Conservation (phyloP, 2,329 filamentous ascomycete genomes). For the Penicillium sp. region DNA sequence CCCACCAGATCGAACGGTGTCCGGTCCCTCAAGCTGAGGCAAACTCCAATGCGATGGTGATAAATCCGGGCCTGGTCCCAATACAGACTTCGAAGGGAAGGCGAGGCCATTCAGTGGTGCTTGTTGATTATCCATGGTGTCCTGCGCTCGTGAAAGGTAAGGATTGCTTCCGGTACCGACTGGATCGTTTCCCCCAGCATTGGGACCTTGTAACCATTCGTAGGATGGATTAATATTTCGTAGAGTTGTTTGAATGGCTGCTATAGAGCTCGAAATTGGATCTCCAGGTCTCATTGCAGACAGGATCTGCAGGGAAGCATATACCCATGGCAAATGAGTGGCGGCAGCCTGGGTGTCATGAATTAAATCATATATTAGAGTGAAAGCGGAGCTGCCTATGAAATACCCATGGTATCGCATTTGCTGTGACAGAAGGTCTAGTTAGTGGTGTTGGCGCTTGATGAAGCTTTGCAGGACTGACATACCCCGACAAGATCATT, state of each 20-base stretch:
- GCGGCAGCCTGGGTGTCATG: slow-evolving; percentile 39
- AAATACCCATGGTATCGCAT: slow-evolving; percentile 49
- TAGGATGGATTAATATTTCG: slow-evolving; percentile 33
- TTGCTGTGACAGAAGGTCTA: slow-evolving; percentile 31
- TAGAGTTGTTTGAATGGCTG: slow-evolving; percentile 34
- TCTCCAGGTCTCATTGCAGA: slow-evolving; percentile 37
- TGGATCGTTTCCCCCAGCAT: not conserved
- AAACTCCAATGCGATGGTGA: slow-evolving; percentile 25
- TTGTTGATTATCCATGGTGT: not conserved
- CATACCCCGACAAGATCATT: slow-evolving; percentile 43
- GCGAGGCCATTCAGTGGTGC: not conserved
- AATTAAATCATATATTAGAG: slow-evolving; percentile 46
- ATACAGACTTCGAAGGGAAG: not conserved
- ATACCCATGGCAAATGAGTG: slow-evolving; percentile 46
- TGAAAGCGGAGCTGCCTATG: slow-evolving; percentile 43
- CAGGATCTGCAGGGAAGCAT: slow-evolving; percentile 38
- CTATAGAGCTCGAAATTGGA: slow-evolving; percentile 29
- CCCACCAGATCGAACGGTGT: slow-evolving; percentile 22
- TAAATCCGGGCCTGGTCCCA: slow-evolving; percentile 8
- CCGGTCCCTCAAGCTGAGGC: slow-evolving; percentile 21
- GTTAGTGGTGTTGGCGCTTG: not conserved
- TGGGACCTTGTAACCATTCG: slow-evolving; percentile 22
- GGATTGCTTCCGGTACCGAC: not conserved
- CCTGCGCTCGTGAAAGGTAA: not conserved
- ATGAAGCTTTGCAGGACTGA: too few relatives aligned